phyloP scores from a whole-genome alignment of 805 yeast genomes.

The Scheffersomyces amazonensis region DNA sequence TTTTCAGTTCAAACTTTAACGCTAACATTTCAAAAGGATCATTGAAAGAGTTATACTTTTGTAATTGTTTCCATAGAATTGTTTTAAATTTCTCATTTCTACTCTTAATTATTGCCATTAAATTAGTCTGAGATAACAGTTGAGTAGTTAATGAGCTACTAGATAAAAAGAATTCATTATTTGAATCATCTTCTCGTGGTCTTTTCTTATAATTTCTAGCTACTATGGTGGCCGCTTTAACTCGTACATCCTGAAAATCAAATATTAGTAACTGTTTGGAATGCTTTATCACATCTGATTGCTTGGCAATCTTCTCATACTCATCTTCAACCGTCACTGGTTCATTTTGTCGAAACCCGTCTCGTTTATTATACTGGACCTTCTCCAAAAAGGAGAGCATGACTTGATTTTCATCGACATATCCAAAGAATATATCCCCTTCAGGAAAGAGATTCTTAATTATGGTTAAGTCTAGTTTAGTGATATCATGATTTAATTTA shows the following conservation, averaged over 20 bases:
- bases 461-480: slow-evolving; percentile 58
- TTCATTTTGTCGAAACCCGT: slow-evolving; percentile 32
- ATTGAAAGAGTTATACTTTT: slow-evolving; percentile 15
- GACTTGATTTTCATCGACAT: slow-evolving; percentile 74
- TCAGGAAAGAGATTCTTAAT: slow-evolving; percentile 62
- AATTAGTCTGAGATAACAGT: slow-evolving; percentile 51
- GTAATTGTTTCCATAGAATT: slow-evolving; percentile 8
- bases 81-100: slow-evolving; percentile 51
- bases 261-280: slow-evolving; percentile 62
- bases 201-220: slow-evolving; percentile 18
- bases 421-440: slow-evolving; percentile 63
- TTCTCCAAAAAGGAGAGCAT: slow-evolving; percentile 42
- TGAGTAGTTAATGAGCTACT: slow-evolving; percentile 47
- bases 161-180: slow-evolving; percentile 22
- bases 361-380: slow-evolving; percentile 32
- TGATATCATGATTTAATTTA: slow-evolving; percentile 28
- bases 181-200: slow-evolving; percentile 7
- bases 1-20: not conserved
- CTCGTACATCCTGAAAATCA: slow-evolving; percentile 71
- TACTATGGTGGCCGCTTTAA: slow-evolving; percentile 43
- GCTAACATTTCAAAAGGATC: not conserved
- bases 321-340: slow-evolving; percentile 44
- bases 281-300: slow-evolving; percentile 24
- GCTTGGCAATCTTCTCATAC: slow-evolving; percentile 52
- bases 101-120: slow-evolving; percentile 57